Percentiles rank a stretch among this genome's conserved stretches.
Conservation (phyloP, 2,329 filamentous ascomycete species). For the Diaporthe eres region DNA sequence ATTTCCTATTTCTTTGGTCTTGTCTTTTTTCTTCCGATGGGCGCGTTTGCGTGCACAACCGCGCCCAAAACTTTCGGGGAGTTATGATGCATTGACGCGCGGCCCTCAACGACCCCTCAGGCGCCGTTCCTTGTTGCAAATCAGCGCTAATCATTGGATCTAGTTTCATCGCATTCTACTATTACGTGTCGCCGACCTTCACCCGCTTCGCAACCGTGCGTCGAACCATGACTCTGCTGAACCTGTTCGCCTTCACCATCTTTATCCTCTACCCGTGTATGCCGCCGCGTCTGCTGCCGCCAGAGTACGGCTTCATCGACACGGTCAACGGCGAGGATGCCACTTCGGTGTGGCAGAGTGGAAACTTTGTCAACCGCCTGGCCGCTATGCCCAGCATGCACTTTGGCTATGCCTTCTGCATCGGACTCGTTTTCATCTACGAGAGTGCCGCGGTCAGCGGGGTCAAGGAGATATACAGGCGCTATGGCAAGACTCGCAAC, state of each 20-base stretch:
- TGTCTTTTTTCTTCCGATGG: no score
- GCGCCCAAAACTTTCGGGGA: background rate
- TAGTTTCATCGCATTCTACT: conserved; percentile 76
- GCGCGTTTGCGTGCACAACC: background rate
- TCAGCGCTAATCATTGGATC: conserved; percentile 10
- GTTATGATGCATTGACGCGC: background rate
- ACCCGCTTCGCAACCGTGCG: conserved; percentile 54
- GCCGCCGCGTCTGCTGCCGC: conserved; percentile 69
- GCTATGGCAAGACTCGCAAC: conserved; percentile 41
- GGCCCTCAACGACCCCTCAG: background rate
- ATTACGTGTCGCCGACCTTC: conserved; percentile 65
- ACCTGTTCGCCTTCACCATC: conserved; percentile 68
- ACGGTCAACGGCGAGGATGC: conserved; percentile 66
- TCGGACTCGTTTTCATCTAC: conserved; percentile 67
- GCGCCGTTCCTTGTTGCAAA: background rate
- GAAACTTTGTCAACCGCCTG: conserved; percentile 70
- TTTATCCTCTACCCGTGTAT: conserved; percentile 73
- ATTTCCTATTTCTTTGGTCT: background rate
- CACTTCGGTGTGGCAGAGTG: conserved; percentile 67
- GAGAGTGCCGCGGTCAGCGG: conserved; percentile 55
- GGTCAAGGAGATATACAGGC: conserved; percentile 39
- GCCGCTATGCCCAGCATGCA: conserved; percentile 72
- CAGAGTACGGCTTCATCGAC: conserved; percentile 65
- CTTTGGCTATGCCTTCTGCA: conserved; percentile 69
- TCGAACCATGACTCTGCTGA: conserved; percentile 64